These are phyloP conservation scores for Stemphylium lycopersici DNA, from an alignment of 2,329 filamentous ascomycete species.

Conservation along the genomic window DNA sequence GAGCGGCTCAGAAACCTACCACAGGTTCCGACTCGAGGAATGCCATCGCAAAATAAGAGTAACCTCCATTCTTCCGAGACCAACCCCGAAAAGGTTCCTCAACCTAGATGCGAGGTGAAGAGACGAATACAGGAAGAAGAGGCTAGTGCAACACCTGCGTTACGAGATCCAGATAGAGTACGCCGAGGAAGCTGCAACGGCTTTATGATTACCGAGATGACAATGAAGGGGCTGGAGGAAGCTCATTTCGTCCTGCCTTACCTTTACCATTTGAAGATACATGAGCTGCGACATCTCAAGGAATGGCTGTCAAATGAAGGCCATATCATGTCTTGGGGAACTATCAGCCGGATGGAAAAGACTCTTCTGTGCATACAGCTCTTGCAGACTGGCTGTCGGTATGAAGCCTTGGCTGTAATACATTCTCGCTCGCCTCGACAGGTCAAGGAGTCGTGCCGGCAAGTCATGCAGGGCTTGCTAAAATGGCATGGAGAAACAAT, in stretches of 20 bases:
- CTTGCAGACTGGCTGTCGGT: constrained; percentile 33
- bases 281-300: constrained; percentile 32
- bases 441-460: constrained; percentile 27
- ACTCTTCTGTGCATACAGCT: constrained; percentile 35
- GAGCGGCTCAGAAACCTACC: not conserved
- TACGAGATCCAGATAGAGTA: constrained; percentile 24
- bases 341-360: constrained; percentile 35
- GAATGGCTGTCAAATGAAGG: constrained; percentile 23
- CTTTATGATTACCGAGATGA: constrained; percentile 21
- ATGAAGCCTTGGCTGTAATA: constrained; percentile 36
- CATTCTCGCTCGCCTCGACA: constrained; percentile 38
- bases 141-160: not conserved
- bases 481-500: constrained; percentile 33
- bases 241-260: constrained; percentile 24
- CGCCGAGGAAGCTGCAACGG: constrained; percentile 30
- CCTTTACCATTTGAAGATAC: constrained; percentile 32
- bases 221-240: constrained; percentile 27
- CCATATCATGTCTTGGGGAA: constrained; percentile 19
- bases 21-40: not conserved
- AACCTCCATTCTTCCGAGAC: constrained; percentile 3
- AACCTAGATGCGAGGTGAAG: constrained; percentile 20
- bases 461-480: constrained; percentile 35
- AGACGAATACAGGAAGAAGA: constrained; percentile 25
- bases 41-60: not conserved
- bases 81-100: constrained; percentile 7